Conservation (phyloP, 371 early-diverging fungal species). For the Phascolomyces articulosus region DNA sequence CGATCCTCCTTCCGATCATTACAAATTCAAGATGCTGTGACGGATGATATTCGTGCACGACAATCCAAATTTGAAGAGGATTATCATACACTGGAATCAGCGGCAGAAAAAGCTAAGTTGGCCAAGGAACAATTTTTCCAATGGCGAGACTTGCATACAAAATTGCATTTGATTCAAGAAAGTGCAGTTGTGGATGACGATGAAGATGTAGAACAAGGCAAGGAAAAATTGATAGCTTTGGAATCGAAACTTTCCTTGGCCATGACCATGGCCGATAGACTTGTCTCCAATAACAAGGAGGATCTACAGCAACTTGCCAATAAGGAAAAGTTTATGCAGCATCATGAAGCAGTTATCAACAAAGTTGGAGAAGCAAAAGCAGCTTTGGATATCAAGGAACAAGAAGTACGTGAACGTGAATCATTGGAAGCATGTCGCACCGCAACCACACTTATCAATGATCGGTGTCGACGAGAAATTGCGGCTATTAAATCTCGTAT, state of each 20-base stretch:
- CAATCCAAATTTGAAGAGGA: background rate
- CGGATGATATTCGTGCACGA: background rate
- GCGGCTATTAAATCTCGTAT: constrained; percentile 5
- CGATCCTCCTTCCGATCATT: constrained; percentile 12
- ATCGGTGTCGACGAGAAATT: constrained; percentile 1
- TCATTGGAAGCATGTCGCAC: background rate
- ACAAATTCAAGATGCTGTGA: constrained; percentile 13
- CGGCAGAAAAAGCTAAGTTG: background rate
- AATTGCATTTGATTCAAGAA: background rate
- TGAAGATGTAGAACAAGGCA: background rate
- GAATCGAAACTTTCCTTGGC: constrained; percentile 5
- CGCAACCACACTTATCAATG: background rate
- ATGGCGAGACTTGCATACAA: constrained; percentile 14
- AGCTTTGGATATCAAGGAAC: constrained; percentile 3
- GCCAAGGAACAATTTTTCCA: constrained; percentile 1
- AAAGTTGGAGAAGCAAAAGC: background rate
- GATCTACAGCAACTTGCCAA: background rate
- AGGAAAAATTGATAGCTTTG: background rate
- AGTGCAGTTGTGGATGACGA: background rate
- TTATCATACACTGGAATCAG: background rate
- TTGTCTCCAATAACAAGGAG: background rate
- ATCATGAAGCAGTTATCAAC: background rate
- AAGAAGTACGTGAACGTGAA: constrained; percentile 1
- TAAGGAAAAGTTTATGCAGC: constrained; percentile 3
- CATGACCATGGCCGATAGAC: constrained; percentile 8